A percentile compares a stretch with the other conserved stretches of the same genome.
Evolutionary conservation across 176 grass and related monocot genomes (phyloP).

Genomic region (Typha latifolia): DNA sequence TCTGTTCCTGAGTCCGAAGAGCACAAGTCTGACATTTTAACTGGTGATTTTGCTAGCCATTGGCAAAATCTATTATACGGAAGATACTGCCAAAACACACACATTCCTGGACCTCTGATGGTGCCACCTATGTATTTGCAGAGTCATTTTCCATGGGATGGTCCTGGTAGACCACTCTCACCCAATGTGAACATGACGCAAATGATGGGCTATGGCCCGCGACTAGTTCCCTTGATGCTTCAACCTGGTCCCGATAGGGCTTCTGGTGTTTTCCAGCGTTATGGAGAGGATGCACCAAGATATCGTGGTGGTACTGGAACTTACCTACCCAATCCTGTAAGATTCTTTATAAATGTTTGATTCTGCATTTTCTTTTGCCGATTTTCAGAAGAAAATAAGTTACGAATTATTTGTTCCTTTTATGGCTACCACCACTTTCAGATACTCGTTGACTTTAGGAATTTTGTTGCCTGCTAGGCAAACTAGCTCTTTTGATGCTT

Average conservation of each 20-base stretch:
- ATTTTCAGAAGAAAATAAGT: no score
- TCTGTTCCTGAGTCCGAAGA: conserved; percentile 33
- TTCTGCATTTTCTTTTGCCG: no score
- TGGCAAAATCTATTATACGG: conserved; percentile 63
- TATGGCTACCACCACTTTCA: no score
- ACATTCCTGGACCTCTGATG: conserved; percentile 13
- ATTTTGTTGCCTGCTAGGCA: no score
- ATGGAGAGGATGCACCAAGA: conserved; percentile 56
- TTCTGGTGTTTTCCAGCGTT: conserved; percentile 31
- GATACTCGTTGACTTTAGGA: no score
- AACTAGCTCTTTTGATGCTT: no score
- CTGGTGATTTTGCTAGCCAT: conserved; percentile 62
- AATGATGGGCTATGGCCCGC: conserved; percentile 40
- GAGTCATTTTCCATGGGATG: conserved; percentile 67
- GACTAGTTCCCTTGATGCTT: conserved; percentile 48
- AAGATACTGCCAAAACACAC: conserved; percentile 53
- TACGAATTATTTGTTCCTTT: no score
- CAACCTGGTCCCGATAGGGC: conserved; percentile 38
- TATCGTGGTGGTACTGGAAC: conserved; percentile 91
- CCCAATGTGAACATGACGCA: conserved; percentile 58
- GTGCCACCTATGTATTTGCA: conserved; percentile 44
- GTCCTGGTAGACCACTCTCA: conserved; percentile 49
- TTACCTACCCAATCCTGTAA: conserved; percentile 91
- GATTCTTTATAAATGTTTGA: conserved; percentile 9
- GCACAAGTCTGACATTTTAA: conserved; percentile 64